Base-by-base conservation (phyloP, 345 rosid species). In the Eucalyptus cloeziana region DNA sequence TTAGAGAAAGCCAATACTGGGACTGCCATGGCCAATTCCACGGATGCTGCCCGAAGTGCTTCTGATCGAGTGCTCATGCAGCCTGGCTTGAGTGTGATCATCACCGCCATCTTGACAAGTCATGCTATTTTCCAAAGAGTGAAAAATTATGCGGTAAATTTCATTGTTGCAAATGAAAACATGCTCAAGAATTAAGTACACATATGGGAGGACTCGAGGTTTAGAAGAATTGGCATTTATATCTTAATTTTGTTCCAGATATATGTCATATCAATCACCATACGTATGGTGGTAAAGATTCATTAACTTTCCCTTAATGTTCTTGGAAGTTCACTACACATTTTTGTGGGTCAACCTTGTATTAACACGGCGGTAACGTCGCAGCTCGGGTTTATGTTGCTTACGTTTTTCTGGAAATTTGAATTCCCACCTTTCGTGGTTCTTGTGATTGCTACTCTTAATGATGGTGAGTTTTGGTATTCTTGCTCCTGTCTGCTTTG, bases 1-100 rank as follows among this genome's bases (percentile, higher is more conserved):
- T 69, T 96, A 33, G 95, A 95, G 92, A 94, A 90, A 88, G 96
- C 97, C 87, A 95, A 95, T 91, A 94, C 92, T 86, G 97, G 96
- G 64, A 95, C 94, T 67, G 96, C 95, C 87, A 95, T 67, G 21
- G 40, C 22, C 6, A 0, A 67, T 8, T 67, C 40, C 76, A 4
- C 4, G 2, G 80, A 16, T 69, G 80, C 43, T 69, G 80, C 24
- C 80, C 0, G 6, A 31, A 31, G 80, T 16, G 80, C 43, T 69
- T 15, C 80, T 31, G 80, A 69, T 16, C 9, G 3, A 69, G 80
- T 69, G 24, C 80, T 69, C 80, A 33, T 4, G 3, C 22, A 31
- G 80, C 2, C 43, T 31, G 43, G 44, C 80, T 69, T 8, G 44
- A 69, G 43, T 33, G 80, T 69, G 80, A 69, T 69, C 43, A 69